phyloP scores from a whole-genome alignment of 345 rosid species.

The Cardiospermum halicacabum region DNA sequence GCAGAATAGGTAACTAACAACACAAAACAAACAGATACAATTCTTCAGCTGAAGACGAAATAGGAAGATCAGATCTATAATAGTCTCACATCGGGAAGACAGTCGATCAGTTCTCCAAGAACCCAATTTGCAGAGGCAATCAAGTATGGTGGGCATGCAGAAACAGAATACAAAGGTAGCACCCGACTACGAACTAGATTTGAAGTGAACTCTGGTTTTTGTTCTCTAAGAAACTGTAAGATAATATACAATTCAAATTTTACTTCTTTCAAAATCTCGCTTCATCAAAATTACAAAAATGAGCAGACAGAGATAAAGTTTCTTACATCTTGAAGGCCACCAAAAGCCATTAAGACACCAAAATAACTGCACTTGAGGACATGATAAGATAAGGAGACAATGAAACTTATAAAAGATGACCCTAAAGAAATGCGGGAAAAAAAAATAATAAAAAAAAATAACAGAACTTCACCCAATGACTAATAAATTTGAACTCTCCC shows the following conservation, averaged over 20 bases:
- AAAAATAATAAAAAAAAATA: neutral
- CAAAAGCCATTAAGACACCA: conserved; percentile 83
- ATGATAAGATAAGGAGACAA: conserved; percentile 24
- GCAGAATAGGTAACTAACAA: neutral
- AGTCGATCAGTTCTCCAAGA: conserved; percentile 71
- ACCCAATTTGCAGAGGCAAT: conserved; percentile 88
- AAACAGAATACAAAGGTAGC: conserved; percentile 51
- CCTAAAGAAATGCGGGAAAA: neutral
- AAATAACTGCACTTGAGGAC: conserved; percentile 55
- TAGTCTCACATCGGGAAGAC: conserved; percentile 64
- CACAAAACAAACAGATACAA: neutral
- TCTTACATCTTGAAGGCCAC: conserved; percentile 90
- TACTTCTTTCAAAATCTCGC: neutral
- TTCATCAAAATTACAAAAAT: neutral
- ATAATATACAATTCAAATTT: conserved; percentile 9
- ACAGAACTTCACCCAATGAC: neutral
- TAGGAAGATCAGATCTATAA: conserved; percentile 9
- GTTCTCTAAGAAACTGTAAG: conserved; percentile 71
- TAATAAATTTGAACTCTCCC: neutral
- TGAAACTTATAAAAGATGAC: neutral
- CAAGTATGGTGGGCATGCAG: conserved; percentile 56
- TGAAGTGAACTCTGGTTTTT: conserved; percentile 47
- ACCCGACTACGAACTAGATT: conserved; percentile 50
- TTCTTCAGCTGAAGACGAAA: conserved; percentile 1
- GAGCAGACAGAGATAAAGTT: conserved; percentile 19